A percentile compares a stretch with the other conserved stretches of the same genome.
Evolutionary conservation across 2,329 filamentous ascomycete genomes (phyloP).

Genomic region (Diplodia seriata): DNA sequence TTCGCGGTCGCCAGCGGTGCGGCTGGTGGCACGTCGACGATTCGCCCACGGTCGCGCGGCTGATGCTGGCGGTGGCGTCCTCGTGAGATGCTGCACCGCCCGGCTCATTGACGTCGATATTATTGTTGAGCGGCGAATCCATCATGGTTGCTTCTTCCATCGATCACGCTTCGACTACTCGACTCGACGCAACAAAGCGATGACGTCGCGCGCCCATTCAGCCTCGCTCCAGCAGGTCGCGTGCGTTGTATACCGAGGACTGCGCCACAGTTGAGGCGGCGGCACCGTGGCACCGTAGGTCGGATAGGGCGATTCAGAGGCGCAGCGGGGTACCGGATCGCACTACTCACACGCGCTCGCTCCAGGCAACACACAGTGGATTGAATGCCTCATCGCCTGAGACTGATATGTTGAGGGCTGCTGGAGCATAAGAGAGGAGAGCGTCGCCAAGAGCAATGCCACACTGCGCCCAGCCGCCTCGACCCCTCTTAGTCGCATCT

Average conservation of each 20-base stretch:
- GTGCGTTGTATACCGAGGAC: neutral
- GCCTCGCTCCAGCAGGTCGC: neutral
- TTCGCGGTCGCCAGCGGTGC: conserved; percentile 42
- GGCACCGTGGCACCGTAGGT: neutral
- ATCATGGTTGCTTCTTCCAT: neutral
- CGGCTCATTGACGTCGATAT: neutral
- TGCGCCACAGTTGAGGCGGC: conserved; percentile 25
- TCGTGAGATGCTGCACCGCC: conserved; percentile 9
- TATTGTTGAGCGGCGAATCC: neutral
- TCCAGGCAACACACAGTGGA: neutral
- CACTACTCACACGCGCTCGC: neutral
- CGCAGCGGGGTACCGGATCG: neutral
- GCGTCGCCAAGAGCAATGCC: conserved; percentile 25
- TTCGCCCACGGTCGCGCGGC: conserved; percentile 16
- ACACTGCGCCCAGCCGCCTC: conserved; percentile 22
- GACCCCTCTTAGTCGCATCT: conserved; percentile 12
- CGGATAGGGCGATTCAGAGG: neutral
- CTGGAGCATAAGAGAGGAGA: conserved; percentile 9
- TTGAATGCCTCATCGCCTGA: conserved; percentile 25
- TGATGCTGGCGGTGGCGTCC: neutral
- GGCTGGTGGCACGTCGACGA: neutral
- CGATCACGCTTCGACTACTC: too few relatives aligned
- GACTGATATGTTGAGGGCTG: neutral
- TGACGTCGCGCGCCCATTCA: conserved; percentile 22
- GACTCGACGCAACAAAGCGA: neutral